Evolutionary conservation across 106 monocot genomes (phyloP).

Genomic region (Chionographis japonica): DNA sequence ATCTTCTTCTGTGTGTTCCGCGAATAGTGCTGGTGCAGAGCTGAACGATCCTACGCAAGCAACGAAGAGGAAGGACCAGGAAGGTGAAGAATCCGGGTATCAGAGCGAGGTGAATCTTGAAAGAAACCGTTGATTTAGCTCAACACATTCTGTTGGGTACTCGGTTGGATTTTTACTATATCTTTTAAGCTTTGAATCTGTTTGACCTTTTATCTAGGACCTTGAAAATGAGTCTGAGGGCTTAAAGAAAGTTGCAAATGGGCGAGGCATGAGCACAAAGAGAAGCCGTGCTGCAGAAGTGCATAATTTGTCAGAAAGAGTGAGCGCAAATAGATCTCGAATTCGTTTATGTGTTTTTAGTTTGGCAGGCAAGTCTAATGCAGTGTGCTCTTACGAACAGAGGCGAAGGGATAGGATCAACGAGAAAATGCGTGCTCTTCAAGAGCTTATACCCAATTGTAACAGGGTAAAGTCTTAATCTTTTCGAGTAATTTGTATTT

Average conservation of each 20-base stretch:
- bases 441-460: slow-evolving; percentile 95
- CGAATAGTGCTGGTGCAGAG: slow-evolving; percentile 9
- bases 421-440: slow-evolving; percentile 88
- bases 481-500: not conserved
- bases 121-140: not conserved
- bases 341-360: not conserved
- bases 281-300: slow-evolving; percentile 46
- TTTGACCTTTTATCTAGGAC: slow-evolving; percentile 23
- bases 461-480: slow-evolving; percentile 55
- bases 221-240: slow-evolving; percentile 26
- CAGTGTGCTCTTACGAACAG: slow-evolving; percentile 22
- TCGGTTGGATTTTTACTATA: not conserved
- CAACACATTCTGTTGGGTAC: not conserved
- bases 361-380: not conserved
- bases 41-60: slow-evolving; percentile 14
- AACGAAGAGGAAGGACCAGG: slow-evolving; percentile 26
- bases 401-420: slow-evolving; percentile 93
- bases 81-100: slow-evolving; percentile 35
- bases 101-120: slow-evolving; percentile 27
- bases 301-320: slow-evolving; percentile 51
- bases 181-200: not conserved
- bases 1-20: slow-evolving; percentile 24
- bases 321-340: slow-evolving; percentile 4
- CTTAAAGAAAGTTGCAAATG: slow-evolving; percentile 16
- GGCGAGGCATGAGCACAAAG: slow-evolving; percentile 8